phyloP scores from a whole-genome alignment of 2,329 filamentous ascomycete genomes.

The Apiospora phragmitis region DNA sequence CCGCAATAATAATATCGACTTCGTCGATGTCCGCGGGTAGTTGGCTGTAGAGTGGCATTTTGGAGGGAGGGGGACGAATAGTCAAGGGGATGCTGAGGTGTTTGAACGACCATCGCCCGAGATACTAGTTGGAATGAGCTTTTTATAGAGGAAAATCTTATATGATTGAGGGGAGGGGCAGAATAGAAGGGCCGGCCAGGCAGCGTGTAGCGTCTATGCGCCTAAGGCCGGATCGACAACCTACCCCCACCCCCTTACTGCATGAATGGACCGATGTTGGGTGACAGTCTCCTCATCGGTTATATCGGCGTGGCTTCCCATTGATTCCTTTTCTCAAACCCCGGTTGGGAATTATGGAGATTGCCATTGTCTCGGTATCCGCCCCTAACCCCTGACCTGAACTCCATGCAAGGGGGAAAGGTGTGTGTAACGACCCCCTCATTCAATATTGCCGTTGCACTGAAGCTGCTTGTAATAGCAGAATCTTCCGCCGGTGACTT shows the following conservation, averaged over 20 bases:
- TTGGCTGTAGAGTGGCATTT: conserved; percentile 27
- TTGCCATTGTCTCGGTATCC: no score
- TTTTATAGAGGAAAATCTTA: not conserved
- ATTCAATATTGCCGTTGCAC: no score
- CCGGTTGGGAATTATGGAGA: no score
- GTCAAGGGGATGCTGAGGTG: not conserved
- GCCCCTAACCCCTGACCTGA: no score
- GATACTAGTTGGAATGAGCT: not conserved
- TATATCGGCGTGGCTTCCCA: no score
- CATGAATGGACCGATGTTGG: not conserved
- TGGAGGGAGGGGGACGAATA: not conserved
- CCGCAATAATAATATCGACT: conserved; percentile 31
- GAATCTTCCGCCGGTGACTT: no score
- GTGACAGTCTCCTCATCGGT: not conserved
- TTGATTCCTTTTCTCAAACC: no score
- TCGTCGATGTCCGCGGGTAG: conserved; percentile 22
- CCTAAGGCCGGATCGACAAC: not conserved
- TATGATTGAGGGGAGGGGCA: not conserved
- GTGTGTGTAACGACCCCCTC: no score
- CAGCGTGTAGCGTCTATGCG: no score
- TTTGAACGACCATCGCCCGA: no score
- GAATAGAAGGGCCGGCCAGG: not conserved
- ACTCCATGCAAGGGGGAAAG: no score
- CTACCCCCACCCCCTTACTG: not conserved
- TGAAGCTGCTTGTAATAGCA: no score